Base-by-base conservation (phyloP, 106 monocot genomes). In the Alisma plantagoaquatica region DNA sequence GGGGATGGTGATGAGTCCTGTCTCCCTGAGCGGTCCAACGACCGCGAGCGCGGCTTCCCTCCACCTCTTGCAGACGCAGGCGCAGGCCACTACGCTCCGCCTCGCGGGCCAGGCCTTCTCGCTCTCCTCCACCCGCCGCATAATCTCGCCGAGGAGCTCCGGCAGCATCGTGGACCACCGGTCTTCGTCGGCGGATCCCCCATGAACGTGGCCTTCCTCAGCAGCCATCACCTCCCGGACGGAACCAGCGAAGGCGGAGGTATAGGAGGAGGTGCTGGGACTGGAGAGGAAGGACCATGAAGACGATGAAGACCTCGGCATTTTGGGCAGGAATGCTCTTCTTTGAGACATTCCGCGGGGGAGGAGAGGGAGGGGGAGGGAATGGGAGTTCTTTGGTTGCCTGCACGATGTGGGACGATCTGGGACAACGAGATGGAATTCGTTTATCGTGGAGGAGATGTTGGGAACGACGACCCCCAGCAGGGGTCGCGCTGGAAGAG, bases 11-110 rank as follows among this genome's bases (percentile, higher is more conserved):
- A 92, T 78, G 56, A 51, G 62, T 7, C 86, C 81, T 33, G 55
- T 54, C 46, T 73, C 77, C 7, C 31, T 16, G 2, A 69, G 71
- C 2, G 77, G 52, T 8, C 56, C 23, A 43, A 85, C 71, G 44
- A 82, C 57, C 27, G 20, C 73, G 1, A 27, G 41, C 14, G 75
- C 33, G 45, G 73, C 54, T 60, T 82, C 73, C 27, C 86, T 56
- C 92, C 92, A 92, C 35, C 70, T 46, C 54, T 67, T 70, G 70
- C 92, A 92, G 28, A 92, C 86, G 58, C 81, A 66, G 30, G 92
- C 86, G 62, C 69, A 86, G 33, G 86, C 43, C 4, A 92, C 92
- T 0, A 92, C 75, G 70, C 64, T 56, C 68, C 59, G 77, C 60
- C 92, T 61, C 56, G 28, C 33, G n/a, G 92, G 92, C 92, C 92